These are phyloP conservation scores for Sophora flavescens DNA, from an alignment of 306 rosid genomes.

Conservation along the genomic window DNA sequence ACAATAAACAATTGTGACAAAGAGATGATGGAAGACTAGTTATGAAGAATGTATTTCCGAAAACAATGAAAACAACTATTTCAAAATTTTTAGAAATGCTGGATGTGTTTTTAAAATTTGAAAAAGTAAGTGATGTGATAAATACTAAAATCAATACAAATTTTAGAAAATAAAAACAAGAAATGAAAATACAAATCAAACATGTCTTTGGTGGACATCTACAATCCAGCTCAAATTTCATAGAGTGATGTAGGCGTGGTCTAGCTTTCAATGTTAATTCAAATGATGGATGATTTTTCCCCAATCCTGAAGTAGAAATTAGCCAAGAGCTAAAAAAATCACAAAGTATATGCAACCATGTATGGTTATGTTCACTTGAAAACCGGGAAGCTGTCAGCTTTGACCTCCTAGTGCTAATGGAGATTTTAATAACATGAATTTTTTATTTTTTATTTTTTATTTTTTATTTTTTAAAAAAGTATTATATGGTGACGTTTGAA, in stretches of 20 bases:
- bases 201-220: too few species aligned
- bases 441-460: neutral
- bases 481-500: constrained; percentile 37
- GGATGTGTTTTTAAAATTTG: too few species aligned
- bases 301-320: constrained; percentile 13
- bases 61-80: too few species aligned
- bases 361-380: constrained; percentile 36
- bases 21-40: too few species aligned
- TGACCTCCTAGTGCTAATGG: constrained; percentile 37
- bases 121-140: too few species aligned
- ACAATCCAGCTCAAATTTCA: constrained; percentile 39
- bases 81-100: too few species aligned
- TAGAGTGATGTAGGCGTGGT: constrained; percentile 31
- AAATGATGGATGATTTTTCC: constrained; percentile 25
- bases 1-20: too few species aligned
- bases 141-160: too few species aligned
- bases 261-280: constrained; percentile 42
- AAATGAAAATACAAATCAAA: too few species aligned
- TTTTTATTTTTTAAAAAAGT: constrained; percentile 16
- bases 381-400: constrained; percentile 19
- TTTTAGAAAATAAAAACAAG: too few species aligned
- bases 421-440: constrained; percentile 21
- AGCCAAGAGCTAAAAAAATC: constrained; percentile 32
- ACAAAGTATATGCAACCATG: neutral
- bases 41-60: too few species aligned